Base-by-base conservation (phyloP, 2,329 filamentous ascomycete species). In the Dendryphion nanum region DNA sequence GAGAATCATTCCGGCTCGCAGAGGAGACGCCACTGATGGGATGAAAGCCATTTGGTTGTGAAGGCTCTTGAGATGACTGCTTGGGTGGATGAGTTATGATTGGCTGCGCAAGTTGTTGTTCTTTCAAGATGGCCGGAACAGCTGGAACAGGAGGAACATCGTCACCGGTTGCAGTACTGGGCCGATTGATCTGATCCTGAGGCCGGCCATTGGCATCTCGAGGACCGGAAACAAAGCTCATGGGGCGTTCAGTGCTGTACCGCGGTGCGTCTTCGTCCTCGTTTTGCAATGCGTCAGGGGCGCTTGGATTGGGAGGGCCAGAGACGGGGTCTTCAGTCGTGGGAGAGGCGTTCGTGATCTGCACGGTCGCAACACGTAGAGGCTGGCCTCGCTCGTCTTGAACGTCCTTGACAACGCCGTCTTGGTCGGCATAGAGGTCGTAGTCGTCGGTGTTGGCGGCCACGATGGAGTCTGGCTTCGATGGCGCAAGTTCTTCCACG, bases 391-490 rank as follows among this genome's bases (percentile, higher is more conserved):
- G 48, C 30, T 58, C 52, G 35, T 61, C 59, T 18, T 48, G 47
- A 4, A 63, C 37, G 35, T 56, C 61, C 42, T 63, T 64, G 3
- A 66, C 60, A 20, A 64, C 42, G n/a, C 62, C 62, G 36, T 66
- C 57, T 24, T 62, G 58, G 29, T 66, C 61, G 21, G 61, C 56
- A 41, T 66, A 66, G 4, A 66, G 51, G 45, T 66, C 63, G 35
- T 57, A 64, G 15, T 58, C 57, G 32, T 61, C 51, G 33, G 52
- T 45, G 20, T 46, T 46, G 23, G 44, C 37, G 16, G 47, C 40
- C 10, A 37, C n/a, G 50, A 41, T 20, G 34, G 37, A 33, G 47
- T 44, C 15, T 39, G 51, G 14, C 42, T 26, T 17, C 42, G 30
- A 10, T 40, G 19, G 23, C n/a, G 42, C 37, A 13, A 35, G 6